phyloP scores from a whole-genome alignment of 1,284 basidiomycete genomes.

The Ganoderma meredithae region DNA sequence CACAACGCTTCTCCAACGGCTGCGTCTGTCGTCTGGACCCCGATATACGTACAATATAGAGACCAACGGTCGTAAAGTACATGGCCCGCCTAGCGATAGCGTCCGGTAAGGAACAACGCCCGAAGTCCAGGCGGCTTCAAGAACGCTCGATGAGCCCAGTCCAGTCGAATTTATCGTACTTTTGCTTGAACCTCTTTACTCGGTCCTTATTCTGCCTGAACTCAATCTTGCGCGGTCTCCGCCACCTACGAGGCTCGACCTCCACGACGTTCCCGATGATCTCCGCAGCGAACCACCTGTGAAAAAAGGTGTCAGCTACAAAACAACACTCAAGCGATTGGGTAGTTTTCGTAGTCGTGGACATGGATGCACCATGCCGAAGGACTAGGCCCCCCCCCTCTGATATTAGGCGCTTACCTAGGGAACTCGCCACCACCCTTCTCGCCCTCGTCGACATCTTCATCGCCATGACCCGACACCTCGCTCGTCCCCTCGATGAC shows the following conservation, averaged over 20 bases:
- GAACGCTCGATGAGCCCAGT: slow-evolving; percentile 66
- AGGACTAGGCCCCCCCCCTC: too few relatives aligned
- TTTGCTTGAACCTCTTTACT: slow-evolving; percentile 70
- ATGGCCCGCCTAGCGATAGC: neutral
- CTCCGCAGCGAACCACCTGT: slow-evolving; percentile 93
- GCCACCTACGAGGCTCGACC: slow-evolving; percentile 88
- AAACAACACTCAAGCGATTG: too few relatives aligned
- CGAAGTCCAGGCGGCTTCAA: slow-evolving; percentile 6
- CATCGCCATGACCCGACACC: slow-evolving; percentile 67
- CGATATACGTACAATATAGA: neutral
- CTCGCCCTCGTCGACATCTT: slow-evolving; percentile 81
- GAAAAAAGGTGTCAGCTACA: neutral
- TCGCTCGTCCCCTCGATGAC: slow-evolving; percentile 91
- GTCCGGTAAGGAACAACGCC: neutral
- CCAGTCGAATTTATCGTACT: slow-evolving; percentile 82
- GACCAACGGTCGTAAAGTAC: slow-evolving; percentile 1
- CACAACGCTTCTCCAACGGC: neutral
- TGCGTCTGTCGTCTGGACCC: neutral
- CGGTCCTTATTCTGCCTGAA: slow-evolving; percentile 74
- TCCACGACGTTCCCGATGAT: slow-evolving; percentile 94
- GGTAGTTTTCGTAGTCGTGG: neutral
- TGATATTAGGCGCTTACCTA: slow-evolving; percentile 56
- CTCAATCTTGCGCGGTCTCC: slow-evolving; percentile 81
- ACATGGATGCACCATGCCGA: neutral
- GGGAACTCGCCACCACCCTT: slow-evolving; percentile 91